Percentiles rank a stretch among this genome's conserved stretches.
These are phyloP conservation scores for Aaosphaeria arxii DNA, from an alignment of 2,329 filamentous ascomycete species.

Conservation along the genomic window DNA sequence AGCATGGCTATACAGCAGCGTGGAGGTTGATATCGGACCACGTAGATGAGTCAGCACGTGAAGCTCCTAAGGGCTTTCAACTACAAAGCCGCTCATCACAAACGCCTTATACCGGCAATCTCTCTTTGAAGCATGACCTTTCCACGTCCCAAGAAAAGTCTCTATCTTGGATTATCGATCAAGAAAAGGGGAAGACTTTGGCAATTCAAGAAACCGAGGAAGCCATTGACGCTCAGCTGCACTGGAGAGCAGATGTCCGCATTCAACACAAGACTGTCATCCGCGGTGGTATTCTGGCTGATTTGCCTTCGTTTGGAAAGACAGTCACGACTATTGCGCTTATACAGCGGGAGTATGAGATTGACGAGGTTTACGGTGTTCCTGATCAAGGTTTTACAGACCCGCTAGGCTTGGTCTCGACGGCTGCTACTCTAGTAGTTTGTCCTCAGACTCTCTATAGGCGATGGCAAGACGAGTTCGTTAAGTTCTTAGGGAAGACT, in stretches of 20 bases:
- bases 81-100: slow-evolving; percentile 43
- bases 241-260: slow-evolving; percentile 58
- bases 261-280: slow-evolving; percentile 43
- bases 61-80: slow-evolving; percentile 38
- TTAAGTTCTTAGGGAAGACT: slow-evolving; percentile 50
- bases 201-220: slow-evolving; percentile 55
- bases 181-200: slow-evolving; percentile 44
- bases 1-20: slow-evolving; percentile 13
- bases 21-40: slow-evolving; percentile 52
- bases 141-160: slow-evolving; percentile 54
- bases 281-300: slow-evolving; percentile 61
- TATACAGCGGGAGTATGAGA: slow-evolving; percentile 46
- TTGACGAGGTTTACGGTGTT: too few species aligned
- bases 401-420: slow-evolving; percentile 11
- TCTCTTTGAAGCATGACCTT: slow-evolving; percentile 37
- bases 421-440: slow-evolving; percentile 59
- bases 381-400: too few species aligned
- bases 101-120: slow-evolving; percentile 19
- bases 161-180: slow-evolving; percentile 58
- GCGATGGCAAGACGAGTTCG: slow-evolving; percentile 59
- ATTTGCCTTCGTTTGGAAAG: slow-evolving; percentile 66
- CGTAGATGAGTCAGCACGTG: slow-evolving; percentile 25
- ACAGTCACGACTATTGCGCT: slow-evolving; percentile 60
- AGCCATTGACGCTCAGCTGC: slow-evolving; percentile 47
- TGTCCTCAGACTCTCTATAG: slow-evolving; percentile 53